Evolutionary conservation across 2,329 filamentous ascomycete genomes (phyloP).

Genomic region (Neofusicoccum kwambonambiense): DNA sequence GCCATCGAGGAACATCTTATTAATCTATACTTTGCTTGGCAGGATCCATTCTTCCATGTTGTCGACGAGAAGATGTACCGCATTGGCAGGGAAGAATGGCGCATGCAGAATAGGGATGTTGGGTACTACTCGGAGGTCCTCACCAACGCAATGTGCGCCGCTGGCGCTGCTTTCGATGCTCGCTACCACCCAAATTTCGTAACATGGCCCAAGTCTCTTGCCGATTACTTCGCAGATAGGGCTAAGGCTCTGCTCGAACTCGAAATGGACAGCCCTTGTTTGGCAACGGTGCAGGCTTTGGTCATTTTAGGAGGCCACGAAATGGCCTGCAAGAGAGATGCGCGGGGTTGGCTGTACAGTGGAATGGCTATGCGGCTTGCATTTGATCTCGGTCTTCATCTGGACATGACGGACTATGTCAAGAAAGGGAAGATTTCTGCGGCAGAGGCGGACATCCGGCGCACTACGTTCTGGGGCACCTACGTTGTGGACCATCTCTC

Average conservation of each 20-base stretch:
- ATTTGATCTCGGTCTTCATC: conserved; percentile 35
- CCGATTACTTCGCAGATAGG: conserved; percentile 44
- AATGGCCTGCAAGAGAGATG: conserved; percentile 45
- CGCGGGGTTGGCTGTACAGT: conserved; percentile 53
- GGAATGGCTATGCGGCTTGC: conserved; percentile 33
- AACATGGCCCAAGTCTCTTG: conserved; percentile 36
- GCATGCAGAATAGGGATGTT: conserved; percentile 17
- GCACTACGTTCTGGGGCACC: conserved; percentile 44
- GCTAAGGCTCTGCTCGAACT: conserved; percentile 48
- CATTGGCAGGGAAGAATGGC: conserved; percentile 20
- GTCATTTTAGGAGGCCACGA: conserved; percentile 48
- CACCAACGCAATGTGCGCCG: conserved; percentile 29
- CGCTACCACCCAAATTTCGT: conserved; percentile 30
- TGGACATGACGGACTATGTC: conserved; percentile 44
- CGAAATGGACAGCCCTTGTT: conserved; percentile 47
- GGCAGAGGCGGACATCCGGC: conserved; percentile 41
- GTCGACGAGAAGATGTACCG: conserved; percentile 42
- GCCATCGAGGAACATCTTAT: conserved; percentile 46
- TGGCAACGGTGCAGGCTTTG: conserved; percentile 50
- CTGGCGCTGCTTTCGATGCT: conserved; percentile 37
- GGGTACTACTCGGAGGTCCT: conserved; percentile 24
- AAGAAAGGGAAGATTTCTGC: conserved; percentile 39
- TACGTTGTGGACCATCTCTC: conserved; percentile 44
- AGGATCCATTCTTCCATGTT: conserved; percentile 47
- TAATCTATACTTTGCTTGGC: conserved; percentile 49